Evolutionary conservation across 2,329 filamentous ascomycete genomes (phyloP), one percentile per base, ranked within the genome.

Genomic region (Teratosphaeria zuluensis): DNA sequence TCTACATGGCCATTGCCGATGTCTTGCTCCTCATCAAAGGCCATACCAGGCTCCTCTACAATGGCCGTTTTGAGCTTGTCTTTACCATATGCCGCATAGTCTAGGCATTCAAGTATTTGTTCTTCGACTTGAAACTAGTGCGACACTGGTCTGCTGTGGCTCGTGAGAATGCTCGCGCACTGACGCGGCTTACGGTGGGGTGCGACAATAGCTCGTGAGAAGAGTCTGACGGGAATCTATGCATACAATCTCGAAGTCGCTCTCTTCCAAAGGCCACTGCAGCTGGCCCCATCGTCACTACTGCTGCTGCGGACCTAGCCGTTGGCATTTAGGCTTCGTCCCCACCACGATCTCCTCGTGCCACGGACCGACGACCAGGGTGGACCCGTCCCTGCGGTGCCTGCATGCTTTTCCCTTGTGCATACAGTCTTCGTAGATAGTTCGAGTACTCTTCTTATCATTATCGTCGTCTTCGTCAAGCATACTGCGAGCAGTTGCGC

Each of bases 11-110:
- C 58, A 30, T 54, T 53, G 24, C 48, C 48, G 30, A 53, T 51
- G 30, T 53, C 48, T n/a, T 46, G 42, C 31, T 57, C 56, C 24
- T 16, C 53, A 53, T 59, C 46, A 16, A 35, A 30, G 54, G 35
- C 46, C 51, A 60, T 59, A 33, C 4, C 42, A 48, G 42, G n/a
- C 42, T 5, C 11, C 9, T 48, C 16, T 48, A 21, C n/a, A 35
- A 35, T n/a, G 16, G n/a, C 42, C 42, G 42, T 6, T 5, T 19
- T 11, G 42, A 48, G 42, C 42, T 21, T n/a, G 42, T 19, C 5
- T 21, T 48, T 4, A 48, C 42, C 42, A 48, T 21, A n/a, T 19
- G 42, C 42, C 42, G 42, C 42, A 48, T 48, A 3, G 16, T 48
- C 4, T 21, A n/a, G 38, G 16, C 12, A 12, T 11, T 16, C 42